Base-by-base conservation (phyloP, 768 basidiomycete genomes). In the Suillus tomentosus region DNA sequence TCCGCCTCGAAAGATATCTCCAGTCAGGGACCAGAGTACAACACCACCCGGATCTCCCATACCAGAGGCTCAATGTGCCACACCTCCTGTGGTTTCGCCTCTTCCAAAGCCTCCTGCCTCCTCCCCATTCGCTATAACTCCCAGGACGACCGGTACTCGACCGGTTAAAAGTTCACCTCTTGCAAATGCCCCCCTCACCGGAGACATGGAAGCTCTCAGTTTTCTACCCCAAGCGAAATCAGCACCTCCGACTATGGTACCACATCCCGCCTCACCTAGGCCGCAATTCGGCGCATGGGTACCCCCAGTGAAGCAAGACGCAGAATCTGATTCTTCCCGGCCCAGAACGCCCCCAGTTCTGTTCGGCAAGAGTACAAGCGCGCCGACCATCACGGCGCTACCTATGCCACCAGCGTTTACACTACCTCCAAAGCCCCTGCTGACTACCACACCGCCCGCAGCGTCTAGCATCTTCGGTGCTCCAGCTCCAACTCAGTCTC, bases 111-210 rank as follows among this genome's bases (percentile, higher is more conserved):
- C 62, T 37, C 71, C 64, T 37, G 63, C 67, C 15, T 39, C 56
- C 70, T 80, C 84, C 24, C 75, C 79, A 3, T 72, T 87, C 39
- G 81, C 82, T 27, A 72, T 72, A 34, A 55, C 83, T 19, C 85
- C 86, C 22, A 80, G 89, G 45, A 86, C 83, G 56, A 86, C 83
- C 55, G 82, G 89, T 22, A 74, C 66, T 9, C 84, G 87, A 8
- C 91, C 91, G 0, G 74, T 81, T 3, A 85, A 89, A n/a, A 93
- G 92, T 67, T 92, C 92, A 3, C 92, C 92, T 2, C 78, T 93
- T 57, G 87, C 91, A 5, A 85, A 75, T 63, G 79, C 81, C 6
- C 78, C 86, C 60, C 78, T 78, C 62, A 84, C 79, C 24, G 82
- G 83, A 17, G 84, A 84, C 10, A 75, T 75, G 19, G 74, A 76